phyloP scores from a whole-genome alignment of 768 basidiomycete species.

The Tylopilus cervinicoccineus region DNA sequence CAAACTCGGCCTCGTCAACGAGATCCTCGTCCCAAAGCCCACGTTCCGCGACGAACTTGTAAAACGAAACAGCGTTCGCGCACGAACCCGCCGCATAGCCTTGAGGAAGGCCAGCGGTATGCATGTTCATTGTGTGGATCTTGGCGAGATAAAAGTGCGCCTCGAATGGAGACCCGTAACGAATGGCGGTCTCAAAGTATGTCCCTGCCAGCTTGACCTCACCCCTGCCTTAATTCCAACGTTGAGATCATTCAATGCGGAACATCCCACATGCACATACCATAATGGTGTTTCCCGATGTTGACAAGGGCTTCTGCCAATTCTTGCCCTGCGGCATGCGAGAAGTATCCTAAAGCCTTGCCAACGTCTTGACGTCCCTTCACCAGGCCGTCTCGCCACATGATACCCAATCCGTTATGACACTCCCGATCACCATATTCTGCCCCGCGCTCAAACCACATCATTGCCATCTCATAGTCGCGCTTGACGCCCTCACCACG shows the following conservation, averaged over 20 bases:
- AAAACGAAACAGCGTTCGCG: slow-evolving; percentile 87
- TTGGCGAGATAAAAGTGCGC: slow-evolving; percentile 91
- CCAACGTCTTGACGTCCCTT: slow-evolving; percentile 63
- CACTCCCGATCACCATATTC: slow-evolving; percentile 82
- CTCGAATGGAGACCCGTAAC: slow-evolving; percentile 88
- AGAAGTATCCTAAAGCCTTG: slow-evolving; percentile 66
- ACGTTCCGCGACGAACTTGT: slow-evolving; percentile 88
- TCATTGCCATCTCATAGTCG: slow-evolving; percentile 71
- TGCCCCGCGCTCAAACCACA: slow-evolving; percentile 92
- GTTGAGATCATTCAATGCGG: slow-evolving; percentile 3
- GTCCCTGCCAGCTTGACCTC: slow-evolving; percentile 64
- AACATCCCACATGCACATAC: slow-evolving; percentile 32
- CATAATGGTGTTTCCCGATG: slow-evolving; percentile 74
- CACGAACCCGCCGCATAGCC: slow-evolving; percentile 70
- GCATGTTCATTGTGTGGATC: slow-evolving; percentile 61
- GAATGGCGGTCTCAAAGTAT: slow-evolving; percentile 81
- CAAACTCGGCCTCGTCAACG: slow-evolving; percentile 72
- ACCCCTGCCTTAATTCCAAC: slow-evolving; percentile 49
- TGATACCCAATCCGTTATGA: slow-evolving; percentile 87
- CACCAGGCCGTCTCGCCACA: slow-evolving; percentile 84
- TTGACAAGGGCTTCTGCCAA: slow-evolving; percentile 92
- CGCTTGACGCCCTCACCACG: slow-evolving; percentile 87
- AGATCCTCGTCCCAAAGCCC: slow-evolving; percentile 86
- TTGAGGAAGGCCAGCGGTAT: slow-evolving; percentile 38
- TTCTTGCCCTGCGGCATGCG: slow-evolving; percentile 78